Evolutionary conservation across 2,329 filamentous ascomycete genomes (phyloP), one percentile per base, ranked within the genome.

Genomic region (Pseudonectria foliicola): DNA sequence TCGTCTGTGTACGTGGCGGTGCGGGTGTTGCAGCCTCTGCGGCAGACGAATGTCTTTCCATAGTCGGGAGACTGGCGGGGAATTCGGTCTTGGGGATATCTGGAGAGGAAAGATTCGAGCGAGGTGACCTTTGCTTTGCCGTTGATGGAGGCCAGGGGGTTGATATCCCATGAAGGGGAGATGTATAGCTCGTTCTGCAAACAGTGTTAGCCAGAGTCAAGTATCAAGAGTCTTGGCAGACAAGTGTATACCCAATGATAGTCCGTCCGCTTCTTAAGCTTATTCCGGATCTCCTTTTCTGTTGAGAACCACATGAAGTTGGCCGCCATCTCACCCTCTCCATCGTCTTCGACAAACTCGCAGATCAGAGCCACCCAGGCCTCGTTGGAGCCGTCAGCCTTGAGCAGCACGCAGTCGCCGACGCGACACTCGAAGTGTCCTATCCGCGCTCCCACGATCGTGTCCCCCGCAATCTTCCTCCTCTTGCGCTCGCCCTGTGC

Each of bases 231-330:
- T 21, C 18, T 21, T 21, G 5, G 8, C 18, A 21, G 18, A 21
- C 5, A 23, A 8, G 7, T 6, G 50, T 64, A 38, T 65, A 84
- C 78, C 54, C 76, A 76, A 34, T 93, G 60, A 39, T 77, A 86
- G 61, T 98, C 92, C 10, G 68, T 73, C 52, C 87, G 72, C 64
- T 92, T 94, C 63, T 85, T 90, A 38, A 78, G 75, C 55, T 81
- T 83, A 50, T 85, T 92, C 18, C 82, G 77, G 41, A 95, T 86
- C 62, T 96, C 90, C 52, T 83, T 85, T 51, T 94, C 85, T 0
- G 85, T 87, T 1, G 85, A 88, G 56, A 98, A 95, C 92, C 92
- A 98, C 73, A 95, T 82, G 54, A 98, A 92, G 43, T 82, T 84
- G 36, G 85, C 90, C 16, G 81, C 79, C 68, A 87, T 95, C 28